Base-by-base conservation (phyloP, 805 yeast genomes). In the Sugiyamaella smithiae region DNA sequence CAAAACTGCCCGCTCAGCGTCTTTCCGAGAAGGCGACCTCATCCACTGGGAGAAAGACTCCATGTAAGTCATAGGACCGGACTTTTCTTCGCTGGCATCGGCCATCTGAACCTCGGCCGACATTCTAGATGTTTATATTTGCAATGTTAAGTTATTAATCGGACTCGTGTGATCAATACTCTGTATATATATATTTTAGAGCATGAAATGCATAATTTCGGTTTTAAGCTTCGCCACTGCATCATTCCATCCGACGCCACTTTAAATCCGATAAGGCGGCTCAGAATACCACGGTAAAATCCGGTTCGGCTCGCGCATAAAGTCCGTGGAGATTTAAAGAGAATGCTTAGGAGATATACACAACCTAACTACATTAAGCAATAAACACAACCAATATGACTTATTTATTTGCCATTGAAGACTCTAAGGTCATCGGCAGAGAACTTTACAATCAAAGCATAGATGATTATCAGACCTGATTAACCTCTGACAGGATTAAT, bases 1-100 rank as follows among this genome's bases (percentile, higher is more conserved):
- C 19, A 88, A 68, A 6, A 88, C 71, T 6, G 70, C 69, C 16
- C 66, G 56, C 60, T 82, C 80, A 23, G 76, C 66, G 31, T 64
- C 55, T 1, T 54, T 63, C 19, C 71, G 56, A 3, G 65, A 52
- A 2, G 65, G 62, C n/a, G 69, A 62, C 14, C 56, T 48, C 63
- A 69, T 64, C 79, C 79, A 75, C 50, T 75, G 76, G 37, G 58
- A 49, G 43, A 67, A 61, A 1, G 76, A 67, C n/a, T 67, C 68
- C 23, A 22, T 31, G 31, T 50, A 50, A 11, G 46, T 22, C 36
- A 47, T 24, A 22, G 46, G 37, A 4, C 38, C 38, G 3, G n/a
- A n/a, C n/a, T n/a, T n/a, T 26, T 26, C 29, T 26, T 7, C 9
- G 9, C 11, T 26, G 29, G 29, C 29, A 7, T 26, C 9, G 11